Evolutionary conservation across 352 stramenopile genomes (phyloP).

Genomic region (Pythium plurisporium): DNA sequence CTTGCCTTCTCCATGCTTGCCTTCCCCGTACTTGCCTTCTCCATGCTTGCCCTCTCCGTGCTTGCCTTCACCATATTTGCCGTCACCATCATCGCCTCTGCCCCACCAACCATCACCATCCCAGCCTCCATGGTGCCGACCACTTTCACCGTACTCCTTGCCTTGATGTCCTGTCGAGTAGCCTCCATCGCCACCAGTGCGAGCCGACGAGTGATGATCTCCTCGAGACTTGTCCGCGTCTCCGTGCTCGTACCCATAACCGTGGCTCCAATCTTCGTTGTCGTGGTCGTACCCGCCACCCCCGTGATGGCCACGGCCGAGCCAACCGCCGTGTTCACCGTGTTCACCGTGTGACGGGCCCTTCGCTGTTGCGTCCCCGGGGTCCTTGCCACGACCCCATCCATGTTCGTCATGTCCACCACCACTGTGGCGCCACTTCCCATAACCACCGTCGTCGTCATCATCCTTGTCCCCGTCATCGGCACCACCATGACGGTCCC

Average conservation of each 20-base stretch:
- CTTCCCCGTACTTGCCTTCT: neutral
- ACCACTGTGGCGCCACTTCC: neutral
- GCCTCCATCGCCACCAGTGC: no score
- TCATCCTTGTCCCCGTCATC: neutral
- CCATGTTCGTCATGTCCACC: no score
- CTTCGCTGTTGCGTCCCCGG: no score
- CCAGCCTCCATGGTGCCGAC: no score
- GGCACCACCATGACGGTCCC: neutral
- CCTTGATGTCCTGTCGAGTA: neutral
- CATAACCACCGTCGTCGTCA: neutral
- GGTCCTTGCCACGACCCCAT: no score
- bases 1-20: neutral
- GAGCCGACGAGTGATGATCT: no score
- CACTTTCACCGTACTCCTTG: no score
- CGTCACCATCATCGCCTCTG: neutral
- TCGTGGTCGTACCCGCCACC: neutral
- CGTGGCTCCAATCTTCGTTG: no score
- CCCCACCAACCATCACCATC: neutral
- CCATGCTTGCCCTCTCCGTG: neutral
- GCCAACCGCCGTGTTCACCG: no score
- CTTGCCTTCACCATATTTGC: neutral
- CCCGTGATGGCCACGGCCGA: neutral
- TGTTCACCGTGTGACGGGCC: no score
- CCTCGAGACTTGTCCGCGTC: no score
- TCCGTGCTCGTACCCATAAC: no score